Percentiles rank a stretch among this genome's conserved stretches.
phyloP scores from a whole-genome alignment of 352 stramenopile species.

The Phytophthora capsici region DNA sequence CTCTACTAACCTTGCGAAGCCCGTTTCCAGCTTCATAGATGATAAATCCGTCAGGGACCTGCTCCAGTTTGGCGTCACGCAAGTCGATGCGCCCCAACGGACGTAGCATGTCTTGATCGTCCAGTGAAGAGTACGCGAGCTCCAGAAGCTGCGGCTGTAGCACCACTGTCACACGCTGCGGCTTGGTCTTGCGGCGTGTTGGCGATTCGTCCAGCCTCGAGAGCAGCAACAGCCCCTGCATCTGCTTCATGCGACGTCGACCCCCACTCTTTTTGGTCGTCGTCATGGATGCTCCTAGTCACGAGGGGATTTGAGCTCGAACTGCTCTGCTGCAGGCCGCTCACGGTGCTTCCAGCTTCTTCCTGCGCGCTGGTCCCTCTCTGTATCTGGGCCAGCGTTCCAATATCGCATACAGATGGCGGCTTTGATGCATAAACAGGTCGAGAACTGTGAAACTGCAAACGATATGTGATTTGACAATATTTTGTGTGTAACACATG shows the following conservation, averaged over 20 bases:
- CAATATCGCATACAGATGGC: conserved; percentile 38
- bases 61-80: conserved; percentile 67
- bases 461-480: too few relatives aligned
- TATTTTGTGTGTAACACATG: background rate
- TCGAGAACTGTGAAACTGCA: background rate
- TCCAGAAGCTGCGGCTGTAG: conserved; percentile 74
- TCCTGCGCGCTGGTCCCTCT: conserved; percentile 7
- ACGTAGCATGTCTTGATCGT: conserved; percentile 76
- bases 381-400: conserved; percentile 25
- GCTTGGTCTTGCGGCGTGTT: conserved; percentile 38
- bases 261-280: conserved; percentile 54
- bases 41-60: conserved; percentile 74
- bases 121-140: conserved; percentile 69
- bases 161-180: conserved; percentile 62
- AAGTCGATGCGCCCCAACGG: conserved; percentile 69
- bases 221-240: conserved; percentile 77
- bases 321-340: background rate
- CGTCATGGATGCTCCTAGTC: conserved; percentile 37
- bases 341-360: conserved; percentile 6
- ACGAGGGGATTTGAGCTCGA: conserved; percentile 11
- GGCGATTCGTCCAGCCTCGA: conserved; percentile 43
- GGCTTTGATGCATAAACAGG: background rate
- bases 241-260: conserved; percentile 80
- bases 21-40: conserved; percentile 60
- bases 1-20: conserved; percentile 46